phyloP scores from a whole-genome alignment of 371 early-diverging fungal species.

The Dichotomocladium elegans region DNA sequence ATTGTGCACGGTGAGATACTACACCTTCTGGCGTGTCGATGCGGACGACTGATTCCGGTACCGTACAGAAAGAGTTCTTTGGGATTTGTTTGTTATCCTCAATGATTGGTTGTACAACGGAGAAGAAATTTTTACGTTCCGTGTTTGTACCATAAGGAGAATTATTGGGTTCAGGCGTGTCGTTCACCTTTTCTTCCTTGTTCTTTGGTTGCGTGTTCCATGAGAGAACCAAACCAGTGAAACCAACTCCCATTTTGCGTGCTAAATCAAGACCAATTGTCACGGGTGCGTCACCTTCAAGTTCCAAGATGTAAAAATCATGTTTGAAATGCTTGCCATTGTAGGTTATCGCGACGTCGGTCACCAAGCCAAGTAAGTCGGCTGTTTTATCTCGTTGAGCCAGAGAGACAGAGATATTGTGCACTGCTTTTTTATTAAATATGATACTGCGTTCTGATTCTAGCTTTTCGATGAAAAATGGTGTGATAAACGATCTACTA shows the following conservation, averaged over 20 bases:
- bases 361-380: too few relatives aligned
- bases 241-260: conserved; percentile 3
- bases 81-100: conserved; percentile 6
- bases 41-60: conserved; percentile 11
- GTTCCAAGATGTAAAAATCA: conserved; percentile 1
- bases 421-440: too few relatives aligned
- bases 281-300: neutral
- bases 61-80: conserved; percentile 10
- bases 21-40: conserved; percentile 8
- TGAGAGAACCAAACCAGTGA: conserved; percentile 2
- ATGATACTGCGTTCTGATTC: too few relatives aligned
- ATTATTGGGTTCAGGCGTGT: conserved; percentile 9
- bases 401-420: too few relatives aligned
- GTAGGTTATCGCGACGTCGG: too few relatives aligned
- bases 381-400: too few relatives aligned
- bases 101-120: conserved; percentile 1
- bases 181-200: neutral
- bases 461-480: too few relatives aligned
- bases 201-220: neutral
- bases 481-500: too few relatives aligned
- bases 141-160: conserved; percentile 10
- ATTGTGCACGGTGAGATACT: conserved; percentile 8
- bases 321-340: neutral
- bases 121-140: conserved; percentile 7
- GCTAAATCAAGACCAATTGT: conserved; percentile 7